These are phyloP conservation scores for Microcyclosporella mali DNA, from an alignment of 2,329 filamentous ascomycete genomes.

Conservation along the genomic window DNA sequence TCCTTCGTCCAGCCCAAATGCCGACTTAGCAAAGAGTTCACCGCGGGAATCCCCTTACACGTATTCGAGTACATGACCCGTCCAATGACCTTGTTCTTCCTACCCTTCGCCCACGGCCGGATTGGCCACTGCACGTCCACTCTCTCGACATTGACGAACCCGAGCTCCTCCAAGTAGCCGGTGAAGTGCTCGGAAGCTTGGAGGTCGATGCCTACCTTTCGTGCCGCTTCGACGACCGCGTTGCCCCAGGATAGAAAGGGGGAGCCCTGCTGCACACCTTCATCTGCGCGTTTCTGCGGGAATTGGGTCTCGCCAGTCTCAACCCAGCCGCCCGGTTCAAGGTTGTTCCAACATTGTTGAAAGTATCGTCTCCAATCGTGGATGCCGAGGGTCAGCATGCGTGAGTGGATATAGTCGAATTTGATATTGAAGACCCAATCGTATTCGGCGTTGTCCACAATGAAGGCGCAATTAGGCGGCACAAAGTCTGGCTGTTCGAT, in stretches of 20 bases:
- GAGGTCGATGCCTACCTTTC: constrained; percentile 2
- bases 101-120: constrained; percentile 33
- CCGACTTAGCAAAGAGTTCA: constrained; percentile 35
- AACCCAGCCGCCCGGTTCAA: constrained; percentile 7
- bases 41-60: constrained; percentile 35
- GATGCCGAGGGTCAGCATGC: constrained; percentile 42
- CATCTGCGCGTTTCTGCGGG: too few species aligned
- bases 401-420: constrained; percentile 35
- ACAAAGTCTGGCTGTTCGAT: constrained; percentile 25
- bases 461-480: constrained; percentile 22
- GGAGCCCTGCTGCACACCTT: not conserved
- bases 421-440: constrained; percentile 12
- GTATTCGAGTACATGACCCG: constrained; percentile 13
- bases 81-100: constrained; percentile 32
- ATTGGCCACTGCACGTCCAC: constrained; percentile 34
- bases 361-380: constrained; percentile 34
- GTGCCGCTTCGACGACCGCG: constrained; percentile 1
- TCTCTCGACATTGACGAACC: constrained; percentile 41
- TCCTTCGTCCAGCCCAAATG: constrained; percentile 37
- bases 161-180: constrained; percentile 15
- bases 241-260: constrained; percentile 5
- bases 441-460: constrained; percentile 21
- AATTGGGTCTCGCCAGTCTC: constrained; percentile 7
- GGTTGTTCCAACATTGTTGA: constrained; percentile 6
- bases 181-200: not conserved